These are phyloP conservation scores for Nymphaea colorata DNA, from an alignment of 164 flowering plant genomes.

Conservation along the genomic window DNA sequence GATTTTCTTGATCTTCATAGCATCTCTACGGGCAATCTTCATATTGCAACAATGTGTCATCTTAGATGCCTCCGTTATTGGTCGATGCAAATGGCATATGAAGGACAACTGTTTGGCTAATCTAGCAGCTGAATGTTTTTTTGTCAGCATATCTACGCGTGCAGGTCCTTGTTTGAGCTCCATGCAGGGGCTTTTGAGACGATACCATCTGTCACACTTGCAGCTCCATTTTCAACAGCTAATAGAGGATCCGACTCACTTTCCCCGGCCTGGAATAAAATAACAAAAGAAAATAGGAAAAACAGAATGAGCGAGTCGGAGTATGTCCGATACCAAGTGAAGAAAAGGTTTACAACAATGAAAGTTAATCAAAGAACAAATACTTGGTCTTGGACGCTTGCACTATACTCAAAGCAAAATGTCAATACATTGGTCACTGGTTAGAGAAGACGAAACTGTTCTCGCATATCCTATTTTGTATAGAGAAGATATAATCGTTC, in stretches of 20 bases:
- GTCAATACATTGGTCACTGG: no score
- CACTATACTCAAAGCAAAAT: no score
- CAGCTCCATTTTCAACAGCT: conserved; percentile 47
- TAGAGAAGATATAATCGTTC: no score
- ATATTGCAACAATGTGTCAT: neutral
- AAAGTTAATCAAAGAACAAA: neutral
- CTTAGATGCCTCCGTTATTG: neutral
- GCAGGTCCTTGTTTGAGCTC: conserved; percentile 69
- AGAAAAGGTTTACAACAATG: neutral
- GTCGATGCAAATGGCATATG: neutral
- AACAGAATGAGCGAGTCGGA: neutral
- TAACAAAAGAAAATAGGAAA: neutral
- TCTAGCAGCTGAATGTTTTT: neutral
- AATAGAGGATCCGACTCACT: conserved; percentile 65
- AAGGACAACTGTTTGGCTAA: neutral
- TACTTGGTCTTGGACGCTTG: no score
- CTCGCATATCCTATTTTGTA: no score
- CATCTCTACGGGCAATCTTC: neutral
- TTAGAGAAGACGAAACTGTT: no score
- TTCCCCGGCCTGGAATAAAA: conserved; percentile 47
- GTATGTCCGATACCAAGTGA: neutral
- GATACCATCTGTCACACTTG: conserved; percentile 27
- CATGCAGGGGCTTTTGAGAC: conserved; percentile 45
- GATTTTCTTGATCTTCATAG: neutral
- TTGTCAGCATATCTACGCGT: conserved; percentile 24